Evolutionary conservation across 495 filamentous ascomycete species (phyloP).

Genomic region (Immersiella caudata): DNA sequence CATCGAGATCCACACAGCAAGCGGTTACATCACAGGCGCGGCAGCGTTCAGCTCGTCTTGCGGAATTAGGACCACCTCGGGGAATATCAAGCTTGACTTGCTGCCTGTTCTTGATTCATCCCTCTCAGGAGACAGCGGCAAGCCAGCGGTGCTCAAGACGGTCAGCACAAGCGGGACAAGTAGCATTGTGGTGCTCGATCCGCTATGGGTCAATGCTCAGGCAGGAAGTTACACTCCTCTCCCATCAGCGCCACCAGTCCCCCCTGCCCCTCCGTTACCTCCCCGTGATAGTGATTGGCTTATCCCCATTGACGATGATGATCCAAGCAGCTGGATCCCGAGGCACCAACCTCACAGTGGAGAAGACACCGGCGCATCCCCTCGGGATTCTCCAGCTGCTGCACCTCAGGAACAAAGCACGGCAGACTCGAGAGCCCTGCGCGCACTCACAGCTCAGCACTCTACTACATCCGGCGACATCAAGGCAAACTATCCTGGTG

Average conservation of each 20-base stretch:
- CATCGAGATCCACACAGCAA: constrained; percentile 41
- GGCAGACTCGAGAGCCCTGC: constrained; percentile 15
- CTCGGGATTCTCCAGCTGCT: neutral
- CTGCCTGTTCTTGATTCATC: constrained; percentile 40
- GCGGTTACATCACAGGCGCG: constrained; percentile 35
- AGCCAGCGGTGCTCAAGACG: constrained; percentile 31
- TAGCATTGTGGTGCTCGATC: constrained; percentile 37
- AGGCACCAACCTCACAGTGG: neutral
- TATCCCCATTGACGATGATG: constrained; percentile 2
- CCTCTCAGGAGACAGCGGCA: constrained; percentile 4
- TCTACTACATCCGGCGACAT: constrained; percentile 41
- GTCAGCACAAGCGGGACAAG: constrained; percentile 40
- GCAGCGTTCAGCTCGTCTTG: constrained; percentile 36
- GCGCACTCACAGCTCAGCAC: constrained; percentile 36
- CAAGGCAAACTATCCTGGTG: constrained; percentile 37
- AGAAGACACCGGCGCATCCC: neutral
- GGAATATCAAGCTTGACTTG: constrained; percentile 34
- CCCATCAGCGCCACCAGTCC: neutral
- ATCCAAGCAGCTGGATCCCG: constrained; percentile 2
- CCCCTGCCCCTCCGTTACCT: neutral
- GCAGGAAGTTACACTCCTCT: neutral
- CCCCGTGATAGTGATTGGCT: neutral
- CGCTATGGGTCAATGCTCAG: constrained; percentile 35
- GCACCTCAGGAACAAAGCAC: neutral
- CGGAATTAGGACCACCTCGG: constrained; percentile 32